Base-by-base conservation (phyloP, 495 filamentous ascomycete genomes). In the Hapsidospora chrysogenum region DNA sequence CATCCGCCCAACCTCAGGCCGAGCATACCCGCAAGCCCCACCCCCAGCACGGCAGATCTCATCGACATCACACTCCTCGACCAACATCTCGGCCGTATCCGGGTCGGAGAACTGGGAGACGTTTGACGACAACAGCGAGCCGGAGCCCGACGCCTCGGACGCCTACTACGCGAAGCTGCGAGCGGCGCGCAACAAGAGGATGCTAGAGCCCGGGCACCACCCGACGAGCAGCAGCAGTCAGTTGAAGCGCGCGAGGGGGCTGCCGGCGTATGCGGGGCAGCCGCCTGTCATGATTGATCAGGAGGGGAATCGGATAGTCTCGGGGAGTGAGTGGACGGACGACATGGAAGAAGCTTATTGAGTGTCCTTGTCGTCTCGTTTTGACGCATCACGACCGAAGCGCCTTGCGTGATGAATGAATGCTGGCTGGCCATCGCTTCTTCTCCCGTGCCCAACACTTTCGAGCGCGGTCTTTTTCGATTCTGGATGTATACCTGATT, bases 51-150 rank as follows among this genome's bases (percentile, higher is more conserved):
- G 81, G 38, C 78, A 85, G 41, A 74, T 76, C n/a, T 85, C 80
- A 3, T 75, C 71, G 41, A 71, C 70, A 11, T 80, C 74, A 2
- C 68, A 71, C 39, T 70, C 74, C 7, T 70, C 66, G 41, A 82
- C 78, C 1, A 63, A 58, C 3, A 66, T 76, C 2, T 78, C 80
- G 9, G 31, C 23, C 9, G 31, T 33, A 2, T 21, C 33, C 33
- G 82, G 83, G 2, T 87, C 80, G 0, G 85, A 93, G 56, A 95
- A 95, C 52, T 95, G 85, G 85, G 85, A 95, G 59, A 92, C 83
- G 16, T 93, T 85, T 41, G 79, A 84, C 42, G 78, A 83, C 50
- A 71, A 66, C 27, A 77, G 73, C 3, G 83, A 77, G 36, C 77
- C 78, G 0, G 83, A 89, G 43, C 55, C 54, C 21, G 84, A 86